These are phyloP conservation scores for Thymus mandschuricus DNA, from an alignment of 257 asterid species.

Conservation along the genomic window DNA sequence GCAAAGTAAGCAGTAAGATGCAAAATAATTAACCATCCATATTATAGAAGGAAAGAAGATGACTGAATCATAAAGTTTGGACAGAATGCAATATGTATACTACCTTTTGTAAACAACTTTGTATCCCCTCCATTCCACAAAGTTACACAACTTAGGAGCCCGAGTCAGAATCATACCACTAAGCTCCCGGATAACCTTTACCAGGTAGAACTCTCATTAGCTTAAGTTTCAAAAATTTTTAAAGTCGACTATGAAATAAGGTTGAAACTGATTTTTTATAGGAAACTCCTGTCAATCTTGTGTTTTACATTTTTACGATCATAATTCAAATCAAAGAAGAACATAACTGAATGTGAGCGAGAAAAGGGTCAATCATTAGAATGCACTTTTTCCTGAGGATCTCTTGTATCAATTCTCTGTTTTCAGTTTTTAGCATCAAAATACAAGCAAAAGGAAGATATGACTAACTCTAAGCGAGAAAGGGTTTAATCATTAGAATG, in stretches of 20 bases:
- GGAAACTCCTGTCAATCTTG: not conserved
- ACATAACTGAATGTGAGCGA: constrained; percentile 5
- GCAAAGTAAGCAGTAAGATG: constrained; percentile 27
- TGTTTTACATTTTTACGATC: constrained; percentile 5
- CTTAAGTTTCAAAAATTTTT: not conserved
- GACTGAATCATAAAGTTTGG: constrained; percentile 1
- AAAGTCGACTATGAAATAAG: constrained; percentile 12
- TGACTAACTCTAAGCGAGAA: constrained; percentile 7
- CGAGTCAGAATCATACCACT: constrained; percentile 85
- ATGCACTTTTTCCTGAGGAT: constrained; percentile 13
- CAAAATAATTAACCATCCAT: constrained; percentile 12
- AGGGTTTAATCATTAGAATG: not conserved
- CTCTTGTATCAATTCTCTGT: not conserved
- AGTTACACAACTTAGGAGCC: constrained; percentile 94
- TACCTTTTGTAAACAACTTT: constrained; percentile 97
- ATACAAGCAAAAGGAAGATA: constrained; percentile 9
- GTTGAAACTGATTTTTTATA: not conserved
- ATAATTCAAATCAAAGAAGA: constrained; percentile 13
- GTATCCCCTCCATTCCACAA: constrained; percentile 98
- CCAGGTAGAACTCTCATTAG: constrained; percentile 5
- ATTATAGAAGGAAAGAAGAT: constrained; percentile 10
- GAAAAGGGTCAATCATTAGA: not conserved
- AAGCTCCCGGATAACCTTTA: constrained; percentile 88
- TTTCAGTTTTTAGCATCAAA: constrained; percentile 7
- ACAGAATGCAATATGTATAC: constrained; percentile 10